Evolutionary conservation across 2,329 filamentous ascomycete species (phyloP).

Genomic region (Ophiostoma fasciatum): DNA sequence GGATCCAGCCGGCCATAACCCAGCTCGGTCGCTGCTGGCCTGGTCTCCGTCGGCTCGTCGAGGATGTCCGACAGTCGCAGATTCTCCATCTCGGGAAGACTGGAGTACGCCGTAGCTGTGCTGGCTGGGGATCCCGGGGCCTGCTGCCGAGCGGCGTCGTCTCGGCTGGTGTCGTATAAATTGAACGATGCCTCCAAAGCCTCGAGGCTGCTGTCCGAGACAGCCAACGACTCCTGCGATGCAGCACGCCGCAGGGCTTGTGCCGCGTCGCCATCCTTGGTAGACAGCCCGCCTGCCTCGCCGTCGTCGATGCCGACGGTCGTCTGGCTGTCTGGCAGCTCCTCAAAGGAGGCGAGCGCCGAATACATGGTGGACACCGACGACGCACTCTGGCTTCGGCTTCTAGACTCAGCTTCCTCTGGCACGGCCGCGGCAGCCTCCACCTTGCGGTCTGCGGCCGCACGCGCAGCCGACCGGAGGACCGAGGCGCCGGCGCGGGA

Average conservation of each 20-base stretch:
- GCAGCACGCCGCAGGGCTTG: neutral
- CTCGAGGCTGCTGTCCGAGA: conserved; percentile 2
- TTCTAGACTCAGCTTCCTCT: no score
- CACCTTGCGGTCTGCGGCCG: no score
- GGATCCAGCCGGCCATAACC: neutral
- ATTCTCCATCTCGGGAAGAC: conserved; percentile 5
- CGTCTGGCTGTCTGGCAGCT: neutral
- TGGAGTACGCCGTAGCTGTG: conserved; percentile 5
- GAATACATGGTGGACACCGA: conserved; percentile 8
- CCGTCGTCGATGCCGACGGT: neutral
- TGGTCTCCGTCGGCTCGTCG: no score
- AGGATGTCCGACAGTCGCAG: conserved; percentile 5
- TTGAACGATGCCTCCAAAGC: conserved; percentile 5
- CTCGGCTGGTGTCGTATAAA: neutral
- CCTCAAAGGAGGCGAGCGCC: conserved; percentile 4
- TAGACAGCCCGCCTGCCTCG: neutral
- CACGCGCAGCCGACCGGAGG: neutral
- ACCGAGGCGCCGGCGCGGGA: neutral
- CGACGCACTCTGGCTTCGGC: no score
- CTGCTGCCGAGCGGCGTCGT: no score
- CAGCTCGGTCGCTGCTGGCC: neutral
- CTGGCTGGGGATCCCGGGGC: conserved; percentile 2
- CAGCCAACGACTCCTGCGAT: conserved; percentile 5
- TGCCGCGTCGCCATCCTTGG: neutral
- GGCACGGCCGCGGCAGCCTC: no score